Conservation (phyloP, 306 rosid genomes). For the Vigna hirtella region DNA sequence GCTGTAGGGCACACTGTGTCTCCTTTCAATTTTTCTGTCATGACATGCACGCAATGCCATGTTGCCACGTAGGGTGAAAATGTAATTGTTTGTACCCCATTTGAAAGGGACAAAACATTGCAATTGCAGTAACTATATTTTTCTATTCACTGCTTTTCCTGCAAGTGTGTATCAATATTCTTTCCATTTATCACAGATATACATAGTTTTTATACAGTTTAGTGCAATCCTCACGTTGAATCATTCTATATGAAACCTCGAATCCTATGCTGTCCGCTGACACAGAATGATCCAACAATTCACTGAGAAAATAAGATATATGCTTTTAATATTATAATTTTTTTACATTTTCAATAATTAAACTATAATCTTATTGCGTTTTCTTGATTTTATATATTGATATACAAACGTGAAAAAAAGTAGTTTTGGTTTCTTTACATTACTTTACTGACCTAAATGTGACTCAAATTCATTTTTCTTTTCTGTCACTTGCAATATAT, state of each 20-base stretch:
- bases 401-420: background rate
- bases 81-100: background rate
- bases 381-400: background rate
- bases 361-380: background rate
- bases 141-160: slow-evolving; percentile 22
- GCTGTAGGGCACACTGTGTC: slow-evolving; percentile 42
- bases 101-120: slow-evolving; percentile 41
- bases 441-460: background rate
- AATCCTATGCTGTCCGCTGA: slow-evolving; percentile 13
- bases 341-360: background rate
- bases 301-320: slow-evolving; percentile 34
- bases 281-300: slow-evolving; percentile 50
- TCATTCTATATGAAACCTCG: slow-evolving; percentile 25
- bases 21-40: slow-evolving; percentile 30
- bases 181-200: slow-evolving; percentile 6
- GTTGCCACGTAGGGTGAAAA: slow-evolving; percentile 45
- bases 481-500: background rate
- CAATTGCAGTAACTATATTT: slow-evolving; percentile 29
- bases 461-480: background rate
- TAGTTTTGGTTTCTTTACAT: background rate
- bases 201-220: background rate
- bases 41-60: slow-evolving; percentile 39
- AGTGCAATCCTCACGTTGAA: slow-evolving; percentile 21
- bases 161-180: slow-evolving; percentile 11
- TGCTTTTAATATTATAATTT: no score